Evolutionary conservation across 2,329 filamentous ascomycete genomes (phyloP).

Genomic region (Mariannaea sp.): DNA sequence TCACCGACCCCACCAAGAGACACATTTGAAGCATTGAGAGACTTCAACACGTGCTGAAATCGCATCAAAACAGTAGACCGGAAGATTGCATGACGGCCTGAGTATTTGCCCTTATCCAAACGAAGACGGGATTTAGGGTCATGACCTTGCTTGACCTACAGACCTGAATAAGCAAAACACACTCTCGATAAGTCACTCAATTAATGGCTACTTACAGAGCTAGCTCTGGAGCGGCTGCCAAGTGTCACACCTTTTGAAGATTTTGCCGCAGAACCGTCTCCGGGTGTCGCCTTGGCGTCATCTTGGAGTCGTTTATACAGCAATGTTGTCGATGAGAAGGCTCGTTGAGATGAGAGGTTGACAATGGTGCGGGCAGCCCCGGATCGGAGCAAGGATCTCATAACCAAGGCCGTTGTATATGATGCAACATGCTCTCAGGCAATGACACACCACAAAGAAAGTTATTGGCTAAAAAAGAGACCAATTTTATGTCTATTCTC

Average conservation of each 20-base stretch:
- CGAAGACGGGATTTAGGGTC: constrained; percentile 43
- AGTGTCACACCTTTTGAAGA: constrained; percentile 14
- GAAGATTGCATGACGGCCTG: constrained; percentile 41
- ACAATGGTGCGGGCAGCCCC: constrained; percentile 33
- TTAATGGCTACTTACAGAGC: constrained; percentile 33
- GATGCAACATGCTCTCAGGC: constrained; percentile 25
- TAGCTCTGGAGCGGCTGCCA: constrained; percentile 24
- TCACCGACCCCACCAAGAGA: constrained; percentile 39
- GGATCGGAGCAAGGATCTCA: constrained; percentile 39
- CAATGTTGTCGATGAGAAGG: constrained; percentile 35
- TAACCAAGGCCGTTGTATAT: constrained; percentile 26
- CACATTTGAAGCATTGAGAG: constrained; percentile 29
- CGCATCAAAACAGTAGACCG: constrained; percentile 43
- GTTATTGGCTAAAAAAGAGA: constrained; percentile 7
- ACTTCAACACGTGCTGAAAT: constrained; percentile 44
- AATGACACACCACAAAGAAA: constrained; percentile 2
- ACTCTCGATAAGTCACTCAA: background rate
- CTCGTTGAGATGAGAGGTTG: constrained; percentile 25
- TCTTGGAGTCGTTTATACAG: constrained; percentile 1
- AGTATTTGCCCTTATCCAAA: constrained; percentile 33
- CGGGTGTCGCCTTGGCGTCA: background rate
- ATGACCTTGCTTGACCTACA: constrained; percentile 42
- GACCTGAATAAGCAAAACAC: background rate
- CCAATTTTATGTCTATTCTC: constrained; percentile 6
- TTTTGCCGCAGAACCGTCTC: background rate